Percentiles rank a stretch among this genome's conserved stretches.
Conservation (phyloP, 768 basidiomycete genomes). For the Termitomyces sp. region DNA sequence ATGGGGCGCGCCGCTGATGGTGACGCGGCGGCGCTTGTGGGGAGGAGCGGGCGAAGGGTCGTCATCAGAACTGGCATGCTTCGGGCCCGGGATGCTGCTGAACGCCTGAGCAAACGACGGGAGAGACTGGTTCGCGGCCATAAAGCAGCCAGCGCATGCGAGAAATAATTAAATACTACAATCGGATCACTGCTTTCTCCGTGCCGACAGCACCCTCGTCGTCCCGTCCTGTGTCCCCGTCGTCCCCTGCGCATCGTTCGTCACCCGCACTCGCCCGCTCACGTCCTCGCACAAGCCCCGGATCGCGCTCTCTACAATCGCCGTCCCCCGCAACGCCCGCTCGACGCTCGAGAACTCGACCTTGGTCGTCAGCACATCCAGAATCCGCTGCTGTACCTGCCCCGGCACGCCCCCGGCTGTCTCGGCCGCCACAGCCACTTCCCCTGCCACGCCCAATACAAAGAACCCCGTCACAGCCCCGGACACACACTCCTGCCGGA, state of each 20-base stretch:
- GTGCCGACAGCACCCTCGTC: constrained; percentile 56
- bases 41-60: constrained; percentile 30
- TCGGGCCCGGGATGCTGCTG: constrained; percentile 24
- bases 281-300: constrained; percentile 64
- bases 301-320: constrained; percentile 63
- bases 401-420: constrained; percentile 51
- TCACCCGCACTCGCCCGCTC: constrained; percentile 49
- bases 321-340: constrained; percentile 62
- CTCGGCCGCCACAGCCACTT: constrained; percentile 11
- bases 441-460: constrained; percentile 39
- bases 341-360: constrained; percentile 73
- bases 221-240: no score
- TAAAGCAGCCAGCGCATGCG: neutral
- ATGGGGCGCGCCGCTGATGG: constrained; percentile 55
- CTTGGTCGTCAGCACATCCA: constrained; percentile 61
- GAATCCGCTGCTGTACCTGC: constrained; percentile 64
- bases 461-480: constrained; percentile 96
- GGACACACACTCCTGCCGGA: constrained; percentile 88
- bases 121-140: constrained; percentile 48
- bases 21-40: constrained; percentile 63
- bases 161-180: neutral
- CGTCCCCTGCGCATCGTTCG: no score
- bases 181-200: constrained; percentile 32
- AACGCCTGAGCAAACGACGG: constrained; percentile 81
- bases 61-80: neutral